Conservation (phyloP, 2,329 filamentous ascomycete genomes). For the Rutstroemia sp. region DNA sequence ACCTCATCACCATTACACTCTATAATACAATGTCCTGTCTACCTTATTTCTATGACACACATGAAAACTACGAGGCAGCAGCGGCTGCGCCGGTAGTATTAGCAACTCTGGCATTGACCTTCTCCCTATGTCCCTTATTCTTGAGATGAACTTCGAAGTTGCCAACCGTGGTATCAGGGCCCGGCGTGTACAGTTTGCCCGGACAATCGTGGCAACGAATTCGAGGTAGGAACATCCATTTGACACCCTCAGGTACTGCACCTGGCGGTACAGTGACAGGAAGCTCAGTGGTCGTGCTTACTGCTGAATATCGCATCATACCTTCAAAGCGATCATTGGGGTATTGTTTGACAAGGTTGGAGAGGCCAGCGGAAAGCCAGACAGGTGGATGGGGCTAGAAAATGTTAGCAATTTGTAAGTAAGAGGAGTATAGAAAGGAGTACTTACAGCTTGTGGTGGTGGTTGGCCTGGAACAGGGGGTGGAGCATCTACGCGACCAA, state of each 20-base stretch:
- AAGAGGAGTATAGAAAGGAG: conserved; percentile 1
- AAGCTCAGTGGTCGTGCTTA: conserved; percentile 64
- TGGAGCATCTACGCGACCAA: conserved; percentile 61
- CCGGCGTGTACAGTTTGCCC: conserved; percentile 87
- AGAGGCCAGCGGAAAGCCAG: conserved; percentile 75
- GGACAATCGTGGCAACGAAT: conserved; percentile 91
- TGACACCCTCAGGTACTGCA: conserved; percentile 52
- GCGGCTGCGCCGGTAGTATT: not conserved
- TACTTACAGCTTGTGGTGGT: conserved; percentile 53
- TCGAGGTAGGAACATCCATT: conserved; percentile 77
- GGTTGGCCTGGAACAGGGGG: conserved; percentile 51
- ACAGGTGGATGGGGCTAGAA: conserved; percentile 61
- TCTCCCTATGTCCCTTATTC: conserved; percentile 72
- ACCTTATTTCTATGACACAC: not conserved
- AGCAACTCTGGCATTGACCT: conserved; percentile 43
- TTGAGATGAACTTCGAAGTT: conserved; percentile 92
- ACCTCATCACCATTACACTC: too few species aligned
- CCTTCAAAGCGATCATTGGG: conserved; percentile 80
- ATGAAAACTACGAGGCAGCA: not conserved
- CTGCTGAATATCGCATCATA: conserved; percentile 81
- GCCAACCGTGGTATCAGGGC: conserved; percentile 73
- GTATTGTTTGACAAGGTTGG: conserved; percentile 61
- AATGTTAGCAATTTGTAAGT: conserved; percentile 6
- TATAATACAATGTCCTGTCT: not conserved
- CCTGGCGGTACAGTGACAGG: conserved; percentile 47